Percentiles rank a stretch among this genome's conserved stretches.
phyloP scores from a whole-genome alignment of 768 basidiomycete species.

The Mycena maculata region DNA sequence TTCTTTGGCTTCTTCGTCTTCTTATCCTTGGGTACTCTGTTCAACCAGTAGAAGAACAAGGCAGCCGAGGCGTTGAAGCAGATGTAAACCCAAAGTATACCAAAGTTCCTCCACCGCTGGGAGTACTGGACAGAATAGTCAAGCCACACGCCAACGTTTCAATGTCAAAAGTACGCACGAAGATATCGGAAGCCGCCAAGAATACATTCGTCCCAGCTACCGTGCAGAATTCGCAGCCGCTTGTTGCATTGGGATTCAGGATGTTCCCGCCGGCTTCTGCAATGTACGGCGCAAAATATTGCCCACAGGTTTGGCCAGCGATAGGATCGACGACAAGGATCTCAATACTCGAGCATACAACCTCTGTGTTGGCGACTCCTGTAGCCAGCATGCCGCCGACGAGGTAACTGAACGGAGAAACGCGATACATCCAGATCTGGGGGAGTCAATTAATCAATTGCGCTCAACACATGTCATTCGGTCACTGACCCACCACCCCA shows the following conservation, averaged over 20 bases:
- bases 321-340: slow-evolving; percentile 65
- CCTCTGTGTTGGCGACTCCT: slow-evolving; percentile 42
- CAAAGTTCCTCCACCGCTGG: slow-evolving; percentile 66
- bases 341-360: slow-evolving; percentile 66
- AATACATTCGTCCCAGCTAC: slow-evolving; percentile 68
- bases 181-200: slow-evolving; percentile 63
- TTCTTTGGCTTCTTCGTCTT: slow-evolving; percentile 24
- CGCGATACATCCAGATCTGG: slow-evolving; percentile 53
- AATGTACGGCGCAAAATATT: slow-evolving; percentile 66
- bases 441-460: neutral
- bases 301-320: slow-evolving; percentile 60
- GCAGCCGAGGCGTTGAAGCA: slow-evolving; percentile 59
- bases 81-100: slow-evolving; percentile 61
- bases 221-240: slow-evolving; percentile 69
- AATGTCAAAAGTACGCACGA: slow-evolving; percentile 65
- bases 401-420: slow-evolving; percentile 50
- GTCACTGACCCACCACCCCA: slow-evolving; percentile 40
- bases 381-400: slow-evolving; percentile 45
- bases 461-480: neutral
- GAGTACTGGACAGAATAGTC: slow-evolving; percentile 59
- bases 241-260: slow-evolving; percentile 60
- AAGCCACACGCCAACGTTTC: slow-evolving; percentile 55
- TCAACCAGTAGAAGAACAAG: slow-evolving; percentile 27
- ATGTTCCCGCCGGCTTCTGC: slow-evolving; percentile 65
- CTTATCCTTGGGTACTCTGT: slow-evolving; percentile 33